Percentiles rank a stretch among this genome's conserved stretches.
phyloP scores from a whole-genome alignment of 2,329 filamentous ascomycete genomes.

The Tolypocladium ovalisporum region DNA sequence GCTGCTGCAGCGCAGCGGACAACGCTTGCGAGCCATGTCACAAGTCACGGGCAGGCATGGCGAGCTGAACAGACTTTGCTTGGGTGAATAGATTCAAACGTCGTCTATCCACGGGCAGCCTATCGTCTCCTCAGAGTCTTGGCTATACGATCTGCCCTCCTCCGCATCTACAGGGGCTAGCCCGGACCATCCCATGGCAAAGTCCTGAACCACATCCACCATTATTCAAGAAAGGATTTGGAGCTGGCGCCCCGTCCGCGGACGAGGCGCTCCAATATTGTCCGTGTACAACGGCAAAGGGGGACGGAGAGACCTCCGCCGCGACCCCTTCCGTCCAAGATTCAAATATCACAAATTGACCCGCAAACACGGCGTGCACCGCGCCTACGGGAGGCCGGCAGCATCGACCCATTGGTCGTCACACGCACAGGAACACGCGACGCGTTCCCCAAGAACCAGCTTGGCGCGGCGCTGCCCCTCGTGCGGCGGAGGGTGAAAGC shows the following conservation, averaged over 20 bases:
- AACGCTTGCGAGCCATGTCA: not conserved
- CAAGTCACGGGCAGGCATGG: not conserved
- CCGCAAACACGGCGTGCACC: conserved; percentile 14
- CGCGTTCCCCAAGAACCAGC: conserved; percentile 30
- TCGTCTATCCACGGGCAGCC: conserved; percentile 29
- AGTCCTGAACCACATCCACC: conserved; percentile 19
- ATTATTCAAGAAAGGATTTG: conserved; percentile 4
- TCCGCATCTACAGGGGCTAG: conserved; percentile 21
- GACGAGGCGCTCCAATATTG: conserved; percentile 14
- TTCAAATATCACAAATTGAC: conserved; percentile 20
- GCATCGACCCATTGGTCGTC: conserved; percentile 40
- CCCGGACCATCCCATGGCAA: conserved; percentile 15
- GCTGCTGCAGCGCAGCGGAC: not conserved
- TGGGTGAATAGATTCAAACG: conserved; percentile 37
- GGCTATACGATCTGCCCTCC: conserved; percentile 10
- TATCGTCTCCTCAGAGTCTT: not conserved
- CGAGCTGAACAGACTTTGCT: not conserved
- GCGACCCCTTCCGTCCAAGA: conserved; percentile 12
- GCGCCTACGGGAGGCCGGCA: conserved; percentile 33
- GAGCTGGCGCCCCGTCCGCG: conserved; percentile 13
- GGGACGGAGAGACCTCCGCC: not conserved
- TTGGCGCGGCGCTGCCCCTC: conserved; percentile 22
- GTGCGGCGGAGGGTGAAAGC: conserved; percentile 13
- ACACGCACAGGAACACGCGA: conserved; percentile 9
- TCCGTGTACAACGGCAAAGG: not conserved